Conservation (phyloP, 2,329 filamentous ascomycete species). For the Emericellopsis cladophorae region DNA sequence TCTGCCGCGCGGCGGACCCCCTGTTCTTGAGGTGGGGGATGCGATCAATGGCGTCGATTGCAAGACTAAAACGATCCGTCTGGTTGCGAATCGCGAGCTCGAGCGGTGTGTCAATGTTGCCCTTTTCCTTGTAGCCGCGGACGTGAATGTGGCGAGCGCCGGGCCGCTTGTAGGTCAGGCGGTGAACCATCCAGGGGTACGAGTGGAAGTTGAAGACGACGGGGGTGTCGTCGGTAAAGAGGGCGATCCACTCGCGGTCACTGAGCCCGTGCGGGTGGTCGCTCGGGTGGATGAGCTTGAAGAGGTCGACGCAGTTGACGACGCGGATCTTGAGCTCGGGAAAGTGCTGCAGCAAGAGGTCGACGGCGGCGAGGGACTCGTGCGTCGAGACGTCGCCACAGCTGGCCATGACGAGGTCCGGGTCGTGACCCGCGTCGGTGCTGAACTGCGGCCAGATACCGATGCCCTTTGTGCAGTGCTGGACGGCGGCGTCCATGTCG, state of each 20-base stretch:
- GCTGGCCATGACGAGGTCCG: constrained; percentile 64
- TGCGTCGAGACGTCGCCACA: constrained; percentile 66
- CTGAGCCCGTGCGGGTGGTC: constrained; percentile 65
- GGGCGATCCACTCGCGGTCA: constrained; percentile 50
- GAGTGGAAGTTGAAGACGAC: constrained; percentile 79
- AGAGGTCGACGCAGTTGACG: constrained; percentile 70
- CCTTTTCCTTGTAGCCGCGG: constrained; percentile 72
- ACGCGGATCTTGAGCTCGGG: constrained; percentile 65
- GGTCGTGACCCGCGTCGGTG: constrained; percentile 55
- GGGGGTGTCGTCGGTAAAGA: constrained; percentile 62
- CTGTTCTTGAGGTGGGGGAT: constrained; percentile 51
- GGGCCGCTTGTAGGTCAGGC: constrained; percentile 62
- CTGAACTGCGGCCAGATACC: constrained; percentile 70
- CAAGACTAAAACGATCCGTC: constrained; percentile 64
- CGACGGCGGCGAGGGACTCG: constrained; percentile 63
- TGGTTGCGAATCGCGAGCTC: constrained; percentile 68
- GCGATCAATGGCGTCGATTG: constrained; percentile 64
- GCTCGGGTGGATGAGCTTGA: constrained; percentile 59
- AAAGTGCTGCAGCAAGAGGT: constrained; percentile 57
- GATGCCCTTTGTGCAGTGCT: constrained; percentile 67
- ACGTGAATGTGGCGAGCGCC: constrained; percentile 58
- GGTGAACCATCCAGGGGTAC: constrained; percentile 70
- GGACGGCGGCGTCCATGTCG: constrained; percentile 45
- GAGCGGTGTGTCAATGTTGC: constrained; percentile 71
- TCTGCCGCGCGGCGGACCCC: constrained; percentile 48